A percentile compares a stretch with the other conserved stretches of the same genome.
These are phyloP conservation scores for Auricularia auricula-judae DNA, from an alignment of 768 basidiomycete species.

Conservation along the genomic window DNA sequence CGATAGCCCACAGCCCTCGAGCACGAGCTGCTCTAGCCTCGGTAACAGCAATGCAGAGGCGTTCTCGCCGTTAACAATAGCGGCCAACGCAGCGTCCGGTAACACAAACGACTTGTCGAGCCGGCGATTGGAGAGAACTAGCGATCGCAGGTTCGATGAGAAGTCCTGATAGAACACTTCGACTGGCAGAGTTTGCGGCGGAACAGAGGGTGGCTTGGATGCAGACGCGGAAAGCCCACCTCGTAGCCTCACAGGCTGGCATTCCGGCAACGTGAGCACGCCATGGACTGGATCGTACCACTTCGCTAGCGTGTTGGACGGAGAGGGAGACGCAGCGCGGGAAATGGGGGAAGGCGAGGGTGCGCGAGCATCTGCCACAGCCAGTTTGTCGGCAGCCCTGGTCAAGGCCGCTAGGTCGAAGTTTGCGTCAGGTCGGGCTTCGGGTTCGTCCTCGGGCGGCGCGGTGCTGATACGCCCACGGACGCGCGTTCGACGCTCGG, in stretches of 20 bases:
- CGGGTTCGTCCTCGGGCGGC: background rate
- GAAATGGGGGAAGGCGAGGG: conserved; percentile 23
- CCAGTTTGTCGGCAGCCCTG: conserved; percentile 15
- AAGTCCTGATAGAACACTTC: conserved; percentile 51
- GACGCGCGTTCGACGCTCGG: conserved; percentile 28
- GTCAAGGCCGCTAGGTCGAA: conserved; percentile 22
- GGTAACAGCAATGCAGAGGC: conserved; percentile 36
- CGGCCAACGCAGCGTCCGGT: conserved; percentile 21
- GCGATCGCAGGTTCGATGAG: conserved; percentile 41
- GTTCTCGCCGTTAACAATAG: conserved; percentile 16
- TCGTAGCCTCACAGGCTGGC: conserved; percentile 22
- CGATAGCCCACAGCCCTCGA: conserved; percentile 62
- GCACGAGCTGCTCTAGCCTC: conserved; percentile 55
- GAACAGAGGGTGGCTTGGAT: conserved; percentile 39
- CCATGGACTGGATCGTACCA: conserved; percentile 5
- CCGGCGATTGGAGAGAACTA: conserved; percentile 54
- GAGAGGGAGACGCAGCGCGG: conserved; percentile 53
- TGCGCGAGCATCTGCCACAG: conserved; percentile 11
- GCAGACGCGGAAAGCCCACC: conserved; percentile 3
- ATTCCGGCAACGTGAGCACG: conserved; percentile 1
- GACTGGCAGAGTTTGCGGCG: conserved; percentile 60
- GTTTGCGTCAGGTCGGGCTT: conserved; percentile 5
- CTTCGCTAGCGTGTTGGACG: conserved; percentile 14
- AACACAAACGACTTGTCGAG: conserved; percentile 54
- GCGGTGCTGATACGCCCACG: background rate